Evolutionary conservation across 106 monocot genomes (phyloP), one percentile per base, ranked within the genome.

Genomic region (Amphibolis antarctica): DNA sequence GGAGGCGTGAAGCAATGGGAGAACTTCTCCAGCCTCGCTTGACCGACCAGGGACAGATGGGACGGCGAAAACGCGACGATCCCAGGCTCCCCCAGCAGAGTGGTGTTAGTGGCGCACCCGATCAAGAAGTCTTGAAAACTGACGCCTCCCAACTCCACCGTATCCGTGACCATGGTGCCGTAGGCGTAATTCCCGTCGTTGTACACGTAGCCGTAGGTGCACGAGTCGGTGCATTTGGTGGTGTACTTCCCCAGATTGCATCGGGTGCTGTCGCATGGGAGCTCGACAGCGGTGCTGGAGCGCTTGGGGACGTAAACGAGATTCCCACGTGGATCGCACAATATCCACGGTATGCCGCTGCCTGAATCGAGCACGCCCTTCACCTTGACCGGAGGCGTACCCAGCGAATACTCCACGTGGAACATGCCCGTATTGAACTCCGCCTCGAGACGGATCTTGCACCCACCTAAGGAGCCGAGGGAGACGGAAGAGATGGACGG

Each of bases 191-290:
- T 56, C 56, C 25, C 56, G 28, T 56, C 56, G 56, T 56, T 56
- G 56, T 56, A 56, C 13, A 28, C 28, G 56, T 56, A 56, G 12
- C 56, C 12, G 56, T 56, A 56, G 5, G 56, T 56, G 56, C 56
- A 56, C 27, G 28, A 56, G 27, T 56, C 56, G 14, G 56, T 56
- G 27, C 56, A 56, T 13, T 56, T 56, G 25, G 26, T 28, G 56
- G 56, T 28, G 56, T 56, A 56, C 56, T 56, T 56, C 25, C 56
- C 56, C 15, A 28, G 24, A 10, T 56, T 28, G 28, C 56, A 56
- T 12, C 23, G 27, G 12, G 27, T 25, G 17, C 56, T 56, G 13
- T 56, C 28, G 56, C 56, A 56, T 12, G 56, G 56, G 26, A 56
- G 13, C 28, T 28, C 28, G 25, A 28, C 25, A 12, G 10, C 14